A percentile compares a stretch with the other conserved stretches of the same genome.
Conservation (phyloP, 2,329 filamentous ascomycete genomes). For the Ophiostoma australiae region DNA sequence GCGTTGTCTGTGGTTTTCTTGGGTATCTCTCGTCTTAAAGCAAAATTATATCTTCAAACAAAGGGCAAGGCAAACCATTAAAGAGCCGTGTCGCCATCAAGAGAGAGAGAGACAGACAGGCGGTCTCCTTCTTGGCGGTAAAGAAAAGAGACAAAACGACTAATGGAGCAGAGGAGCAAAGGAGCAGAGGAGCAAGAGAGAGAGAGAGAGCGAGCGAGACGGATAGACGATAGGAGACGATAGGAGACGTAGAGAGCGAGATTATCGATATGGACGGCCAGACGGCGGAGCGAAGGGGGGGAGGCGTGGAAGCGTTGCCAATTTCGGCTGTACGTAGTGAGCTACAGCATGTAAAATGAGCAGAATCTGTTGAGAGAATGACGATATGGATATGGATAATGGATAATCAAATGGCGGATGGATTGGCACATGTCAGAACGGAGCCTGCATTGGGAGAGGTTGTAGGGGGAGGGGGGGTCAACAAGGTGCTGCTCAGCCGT, state of each 20-base stretch:
- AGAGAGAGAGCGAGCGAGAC: constrained; percentile 1
- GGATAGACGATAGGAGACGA: background rate
- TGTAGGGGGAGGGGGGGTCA: constrained; percentile 11
- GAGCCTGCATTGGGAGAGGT: constrained; percentile 15
- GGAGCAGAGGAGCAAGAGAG: background rate
- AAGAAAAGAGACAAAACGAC: constrained; percentile 7
- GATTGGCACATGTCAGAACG: constrained; percentile 22
- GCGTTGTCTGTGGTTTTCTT: background rate
- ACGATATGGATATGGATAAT: constrained; percentile 17
- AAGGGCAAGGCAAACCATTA: constrained; percentile 21
- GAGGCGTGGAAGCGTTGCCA: constrained; percentile 17
- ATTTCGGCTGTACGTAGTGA: constrained; percentile 20
- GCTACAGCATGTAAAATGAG: constrained; percentile 22
- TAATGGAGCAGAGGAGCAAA: background rate
- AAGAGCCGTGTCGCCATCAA: constrained; percentile 24
- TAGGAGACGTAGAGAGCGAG: background rate
- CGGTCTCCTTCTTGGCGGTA: constrained; percentile 11
- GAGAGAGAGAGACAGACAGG: constrained; percentile 10
- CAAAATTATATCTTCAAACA: background rate
- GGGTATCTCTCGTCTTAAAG: background rate
- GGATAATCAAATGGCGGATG: background rate
- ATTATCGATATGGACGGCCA: background rate
- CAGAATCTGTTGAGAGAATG: constrained; percentile 23
- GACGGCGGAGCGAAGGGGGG: constrained; percentile 4
- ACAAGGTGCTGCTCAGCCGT: background rate